Evolutionary conservation across 2,329 filamentous ascomycete genomes (phyloP), one percentile per base, ranked within the genome.

Genomic region (Calonectria pseudoturangicola): DNA sequence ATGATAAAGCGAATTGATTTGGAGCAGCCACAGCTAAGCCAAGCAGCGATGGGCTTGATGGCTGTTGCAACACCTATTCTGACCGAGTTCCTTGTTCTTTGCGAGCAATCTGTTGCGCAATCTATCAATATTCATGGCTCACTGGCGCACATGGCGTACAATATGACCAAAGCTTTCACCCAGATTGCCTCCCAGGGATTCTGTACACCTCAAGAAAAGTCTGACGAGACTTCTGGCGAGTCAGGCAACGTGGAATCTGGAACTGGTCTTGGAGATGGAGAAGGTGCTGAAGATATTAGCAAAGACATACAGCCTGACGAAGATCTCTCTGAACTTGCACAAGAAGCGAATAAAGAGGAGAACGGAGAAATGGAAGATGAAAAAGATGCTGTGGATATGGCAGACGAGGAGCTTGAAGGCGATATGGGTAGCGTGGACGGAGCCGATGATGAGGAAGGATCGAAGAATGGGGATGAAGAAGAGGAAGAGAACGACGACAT

Each of bases 301-400:
- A 98, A 99, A 82, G 97, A 99, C 80, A 93, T 99, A 58, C 92
- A 94, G 75, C 93, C 96, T 18, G 96, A 99, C 73, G 97, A 99
- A 82, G 96, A 99, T 81, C 86, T 99, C 5, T 92, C 94, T 0
- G 97, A 99, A 77, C 88, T 99, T 54, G 96, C 97, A 0, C 95
- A 98, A 82, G 94, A 98, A 79, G 90, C 92, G 50, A 93, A 94
- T 73, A 89, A 92, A 73, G 90, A 93, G 74, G 87, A 90, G 45
- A 85, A 86, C 13, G 89, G 87, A 1, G 93, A 94, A 18, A 93
- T 95, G 68, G 93, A 96, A 76, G 92, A 95, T 76, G 91, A 96
- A 81, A 92, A 96, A 78, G 94, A 97, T 83, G 95, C 94, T 0
- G 93, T 97, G n/a, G 94, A 97, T 79, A 96, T 97, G 93, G 95